Percentiles rank a stretch among this genome's conserved stretches.
Conservation (phyloP, 108 stramenopile species). For the Skeletonema menzelii region DNA sequence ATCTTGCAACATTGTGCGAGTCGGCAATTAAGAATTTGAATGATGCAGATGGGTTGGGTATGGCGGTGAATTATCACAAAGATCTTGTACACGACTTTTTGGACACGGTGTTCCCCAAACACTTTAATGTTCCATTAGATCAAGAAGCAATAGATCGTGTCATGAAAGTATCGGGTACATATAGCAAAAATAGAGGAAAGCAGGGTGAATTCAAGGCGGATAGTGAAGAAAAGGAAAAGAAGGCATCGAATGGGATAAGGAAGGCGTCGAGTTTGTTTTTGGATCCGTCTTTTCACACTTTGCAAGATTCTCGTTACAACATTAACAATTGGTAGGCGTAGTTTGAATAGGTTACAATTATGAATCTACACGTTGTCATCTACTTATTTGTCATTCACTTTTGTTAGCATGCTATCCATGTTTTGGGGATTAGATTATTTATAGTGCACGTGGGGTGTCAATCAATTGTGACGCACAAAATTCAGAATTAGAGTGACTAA, state of each 20-base stretch:
- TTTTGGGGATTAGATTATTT: no score
- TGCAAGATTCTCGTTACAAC: slow-evolving; percentile 26
- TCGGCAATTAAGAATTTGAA: slow-evolving; percentile 55
- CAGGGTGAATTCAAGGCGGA: slow-evolving; percentile 62
- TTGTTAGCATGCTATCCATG: no score
- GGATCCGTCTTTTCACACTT: slow-evolving; percentile 46
- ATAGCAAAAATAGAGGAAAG: slow-evolving; percentile 77
- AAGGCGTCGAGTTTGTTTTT: slow-evolving; percentile 64
- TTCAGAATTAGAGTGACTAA: no score
- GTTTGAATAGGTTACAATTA: no score
- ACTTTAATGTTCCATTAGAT: slow-evolving; percentile 47
- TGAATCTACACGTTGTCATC: no score
- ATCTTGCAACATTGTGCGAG: slow-evolving; percentile 78
- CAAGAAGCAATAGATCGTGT: slow-evolving; percentile 51
- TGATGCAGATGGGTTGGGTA: slow-evolving; percentile 48
- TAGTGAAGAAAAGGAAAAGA: slow-evolving; percentile 61
- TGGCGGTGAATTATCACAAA: slow-evolving; percentile 69
- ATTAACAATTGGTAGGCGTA: neutral
- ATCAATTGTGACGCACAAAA: no score
- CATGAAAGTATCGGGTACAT: slow-evolving; percentile 51
- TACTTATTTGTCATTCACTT: no score
- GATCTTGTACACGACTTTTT: slow-evolving; percentile 52
- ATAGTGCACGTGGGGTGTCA: no score
- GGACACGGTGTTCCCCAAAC: slow-evolving; percentile 58
- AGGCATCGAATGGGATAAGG: slow-evolving; percentile 55